Base-by-base conservation (phyloP, 1,284 basidiomycete genomes). In the Cerrena zonata region DNA sequence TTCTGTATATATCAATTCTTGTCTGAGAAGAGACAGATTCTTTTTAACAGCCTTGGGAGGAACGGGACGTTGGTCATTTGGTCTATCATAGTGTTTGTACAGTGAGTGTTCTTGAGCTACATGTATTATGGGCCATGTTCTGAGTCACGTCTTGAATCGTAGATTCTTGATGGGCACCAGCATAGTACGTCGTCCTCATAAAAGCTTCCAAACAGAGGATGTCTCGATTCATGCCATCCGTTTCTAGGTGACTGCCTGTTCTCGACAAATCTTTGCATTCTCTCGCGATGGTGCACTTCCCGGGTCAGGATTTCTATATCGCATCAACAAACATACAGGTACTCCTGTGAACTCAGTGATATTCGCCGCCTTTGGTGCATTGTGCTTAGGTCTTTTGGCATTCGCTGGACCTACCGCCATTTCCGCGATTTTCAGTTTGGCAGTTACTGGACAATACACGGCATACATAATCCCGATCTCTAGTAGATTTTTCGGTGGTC, bases 341-440 rank as follows among this genome's bases (percentile, higher is more conserved):
- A 84, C 86, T 2, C 86, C 86, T 0, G 77, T 86, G 12, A 83
- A 86, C 61, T 77, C 80, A 3, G 85, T 86, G 13, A 79, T 79
- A 73, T 86, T 78, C 54, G 72, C 73, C 11, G 79, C 75, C 0
- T 47, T 67, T 18, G 52, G 68, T 3, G 61, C 84, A 0, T 60
- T 75, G 5, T 54, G 77, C 1, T 68, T 86, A 13, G 83, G 83
- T 1, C 65, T 85, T 1, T 71, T 89, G 5, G 74, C 75, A 2
- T 85, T 89, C 50, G 82, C 86, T 0, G 86, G 86, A 1, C 46
- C 69, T 7, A 71, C 75, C 52, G 86, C 86, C 0, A 83, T 84
- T 58, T 74, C 77, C 49, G 86, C 85, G 0, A 73, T 89, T 25
- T 89, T 89, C 60, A 66, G 81, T 0, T 66, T 86, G n/a, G 76